Conservation (phyloP, 2,329 filamentous ascomycete genomes). For the Mycosphaerelloides madeirae region DNA sequence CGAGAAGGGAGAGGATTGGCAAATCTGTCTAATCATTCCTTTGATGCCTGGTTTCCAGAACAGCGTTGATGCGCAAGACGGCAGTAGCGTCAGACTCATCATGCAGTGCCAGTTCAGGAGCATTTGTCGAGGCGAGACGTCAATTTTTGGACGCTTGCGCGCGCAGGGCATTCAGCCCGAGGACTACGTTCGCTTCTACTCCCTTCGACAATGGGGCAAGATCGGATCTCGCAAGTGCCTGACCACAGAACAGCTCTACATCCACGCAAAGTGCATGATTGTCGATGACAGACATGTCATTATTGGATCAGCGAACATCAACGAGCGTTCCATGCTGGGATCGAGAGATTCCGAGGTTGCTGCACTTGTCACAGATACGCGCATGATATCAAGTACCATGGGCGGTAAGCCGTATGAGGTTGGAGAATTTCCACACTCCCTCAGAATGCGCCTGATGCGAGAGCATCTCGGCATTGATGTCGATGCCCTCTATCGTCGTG, state of each 20-base stretch:
- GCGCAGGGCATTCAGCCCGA: constrained; percentile 82
- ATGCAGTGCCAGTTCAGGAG: constrained; percentile 96
- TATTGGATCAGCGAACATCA: constrained; percentile 97
- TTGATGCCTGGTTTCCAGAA: constrained; percentile 99
- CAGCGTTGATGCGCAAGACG: constrained; percentile 88
- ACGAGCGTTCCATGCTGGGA: constrained; percentile 92
- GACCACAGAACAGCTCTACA: constrained; percentile 94
- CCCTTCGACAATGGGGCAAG: constrained; percentile 84
- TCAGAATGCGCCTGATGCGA: constrained; percentile 90
- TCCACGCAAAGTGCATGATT: constrained; percentile 94
- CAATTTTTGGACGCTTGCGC: constrained; percentile 82
- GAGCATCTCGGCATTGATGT: constrained; percentile 96
- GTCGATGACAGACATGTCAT: constrained; percentile 90
- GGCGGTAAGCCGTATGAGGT: constrained; percentile 83
- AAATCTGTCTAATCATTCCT: constrained; percentile 82
- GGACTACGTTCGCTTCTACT: constrained; percentile 94
- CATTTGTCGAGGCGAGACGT: constrained; percentile 86
- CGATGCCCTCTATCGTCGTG: constrained; percentile 61
- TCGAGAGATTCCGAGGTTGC: constrained; percentile 88
- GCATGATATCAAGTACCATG: constrained; percentile 91
- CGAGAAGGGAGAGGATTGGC: constrained; percentile 82
- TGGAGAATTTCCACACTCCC: constrained; percentile 84
- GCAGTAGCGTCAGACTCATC: constrained; percentile 88
- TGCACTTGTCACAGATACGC: constrained; percentile 82
- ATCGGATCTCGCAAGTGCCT: constrained; percentile 77